Evolutionary conservation across 1,139 yeast genomes (phyloP).

Genomic region (Kurtzmaniella natalensis): DNA sequence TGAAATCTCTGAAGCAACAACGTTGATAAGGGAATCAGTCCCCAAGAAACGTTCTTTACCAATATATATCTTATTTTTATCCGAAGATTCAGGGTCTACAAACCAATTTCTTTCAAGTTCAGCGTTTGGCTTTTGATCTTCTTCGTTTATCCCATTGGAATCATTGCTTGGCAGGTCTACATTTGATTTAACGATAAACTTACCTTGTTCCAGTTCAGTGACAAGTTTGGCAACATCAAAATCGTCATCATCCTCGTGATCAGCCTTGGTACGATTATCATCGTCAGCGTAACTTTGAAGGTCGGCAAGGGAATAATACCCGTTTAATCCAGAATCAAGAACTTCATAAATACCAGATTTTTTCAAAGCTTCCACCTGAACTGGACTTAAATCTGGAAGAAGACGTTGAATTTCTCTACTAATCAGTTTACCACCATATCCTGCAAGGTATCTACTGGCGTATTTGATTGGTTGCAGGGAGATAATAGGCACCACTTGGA

Average conservation of each 20-base stretch:
- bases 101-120: slow-evolving; percentile 67
- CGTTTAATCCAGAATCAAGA: slow-evolving; percentile 50
- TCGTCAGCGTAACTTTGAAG: slow-evolving; percentile 17
- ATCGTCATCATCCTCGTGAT: slow-evolving; percentile 61
- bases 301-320: slow-evolving; percentile 56
- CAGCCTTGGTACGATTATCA: slow-evolving; percentile 19
- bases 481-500: slow-evolving; percentile 74
- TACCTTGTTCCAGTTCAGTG: slow-evolving; percentile 62
- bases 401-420: slow-evolving; percentile 47
- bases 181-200: slow-evolving; percentile 41
- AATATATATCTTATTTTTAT: slow-evolving; percentile 52
- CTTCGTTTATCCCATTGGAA: slow-evolving; percentile 20
- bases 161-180: slow-evolving; percentile 15
- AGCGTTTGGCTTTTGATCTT: slow-evolving; percentile 44
- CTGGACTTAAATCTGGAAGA: slow-evolving; percentile 54
- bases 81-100: slow-evolving; percentile 39
- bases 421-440: slow-evolving; percentile 60
- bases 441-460: slow-evolving; percentile 45
- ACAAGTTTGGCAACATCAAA: slow-evolving; percentile 90
- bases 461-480: slow-evolving; percentile 61
- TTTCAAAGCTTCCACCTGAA: slow-evolving; percentile 73
- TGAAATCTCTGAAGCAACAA: slow-evolving; percentile 53
- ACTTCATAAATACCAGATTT: slow-evolving; percentile 75
- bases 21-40: slow-evolving; percentile 50
- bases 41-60: slow-evolving; percentile 92